phyloP scores from a whole-genome alignment of 768 basidiomycete genomes.

The Podaxis carcinomalis region DNA sequence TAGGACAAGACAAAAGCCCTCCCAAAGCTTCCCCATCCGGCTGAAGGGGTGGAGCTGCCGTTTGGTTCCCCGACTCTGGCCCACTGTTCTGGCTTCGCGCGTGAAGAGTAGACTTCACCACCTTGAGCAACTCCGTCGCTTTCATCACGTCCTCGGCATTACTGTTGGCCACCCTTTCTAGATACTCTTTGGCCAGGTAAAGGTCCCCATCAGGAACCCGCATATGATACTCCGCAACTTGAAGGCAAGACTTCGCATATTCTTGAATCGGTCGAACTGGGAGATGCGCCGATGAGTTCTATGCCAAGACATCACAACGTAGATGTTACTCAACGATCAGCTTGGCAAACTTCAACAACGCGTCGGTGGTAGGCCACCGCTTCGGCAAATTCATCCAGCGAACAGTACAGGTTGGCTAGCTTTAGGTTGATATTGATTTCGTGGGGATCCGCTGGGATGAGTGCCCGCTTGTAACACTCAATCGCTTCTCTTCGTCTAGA shows the following conservation, averaged over 20 bases:
- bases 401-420: slow-evolving; percentile 67
- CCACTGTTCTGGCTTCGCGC: slow-evolving; percentile 18
- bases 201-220: slow-evolving; percentile 58
- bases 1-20: neutral
- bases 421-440: slow-evolving; percentile 72
- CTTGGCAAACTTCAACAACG: slow-evolving; percentile 68
- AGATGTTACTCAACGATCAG: slow-evolving; percentile 45
- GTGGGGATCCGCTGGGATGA: slow-evolving; percentile 74
- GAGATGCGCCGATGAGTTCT: slow-evolving; percentile 23
- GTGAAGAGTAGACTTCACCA: slow-evolving; percentile 37
- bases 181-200: slow-evolving; percentile 64
- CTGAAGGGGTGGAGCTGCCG: neutral
- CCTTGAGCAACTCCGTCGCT: slow-evolving; percentile 70
- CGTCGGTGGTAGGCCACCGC: slow-evolving; percentile 80
- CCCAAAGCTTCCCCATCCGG: neutral
- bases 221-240: slow-evolving; percentile 79
- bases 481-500: slow-evolving; percentile 82
- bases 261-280: slow-evolving; percentile 69
- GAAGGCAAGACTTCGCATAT: slow-evolving; percentile 79
- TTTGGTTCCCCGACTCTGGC: slow-evolving; percentile 11
- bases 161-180: slow-evolving; percentile 69
- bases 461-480: slow-evolving; percentile 86
- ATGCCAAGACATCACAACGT: slow-evolving; percentile 18
- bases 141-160: slow-evolving; percentile 79
- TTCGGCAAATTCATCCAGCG: slow-evolving; percentile 60